phyloP scores from a whole-genome alignment of 345 rosid genomes.

The Populus deltoides region DNA sequence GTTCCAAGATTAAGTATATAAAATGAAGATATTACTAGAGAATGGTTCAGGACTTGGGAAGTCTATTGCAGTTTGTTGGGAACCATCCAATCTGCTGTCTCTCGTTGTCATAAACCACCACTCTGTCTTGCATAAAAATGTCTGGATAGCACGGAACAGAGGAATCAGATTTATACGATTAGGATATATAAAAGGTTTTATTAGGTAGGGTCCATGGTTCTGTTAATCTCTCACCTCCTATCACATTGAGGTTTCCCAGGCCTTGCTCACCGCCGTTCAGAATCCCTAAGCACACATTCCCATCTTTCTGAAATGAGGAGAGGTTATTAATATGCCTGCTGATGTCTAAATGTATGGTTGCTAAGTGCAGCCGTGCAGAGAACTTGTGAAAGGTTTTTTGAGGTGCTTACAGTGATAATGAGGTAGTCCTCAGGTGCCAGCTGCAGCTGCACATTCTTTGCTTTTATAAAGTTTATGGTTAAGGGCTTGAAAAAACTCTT shows the following conservation, averaged over 20 bases:
- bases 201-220: background rate
- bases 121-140: constrained; percentile 55
- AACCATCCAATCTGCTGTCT: constrained; percentile 70
- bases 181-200: background rate
- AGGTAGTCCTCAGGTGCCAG: constrained; percentile 73
- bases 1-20: constrained; percentile 5
- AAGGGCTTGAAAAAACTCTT: constrained; percentile 60
- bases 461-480: constrained; percentile 42
- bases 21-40: constrained; percentile 21
- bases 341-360: background rate
- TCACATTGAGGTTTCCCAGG: constrained; percentile 41
- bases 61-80: constrained; percentile 50
- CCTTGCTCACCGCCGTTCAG: constrained; percentile 61
- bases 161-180: background rate
- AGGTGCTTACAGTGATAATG: constrained; percentile 59
- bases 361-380: too few relatives aligned
- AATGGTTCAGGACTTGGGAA: constrained; percentile 55
- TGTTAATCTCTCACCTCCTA: constrained; percentile 51
- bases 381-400: background rate
- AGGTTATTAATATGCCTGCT: background rate
- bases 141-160: constrained; percentile 31
- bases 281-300: constrained; percentile 86
- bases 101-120: constrained; percentile 79
- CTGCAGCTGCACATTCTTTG: constrained; percentile 50
- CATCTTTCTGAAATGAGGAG: constrained; percentile 41